These are phyloP conservation scores for Leptographium radiaticola DNA, from an alignment of 2,329 filamentous ascomycete species.

Conservation along the genomic window DNA sequence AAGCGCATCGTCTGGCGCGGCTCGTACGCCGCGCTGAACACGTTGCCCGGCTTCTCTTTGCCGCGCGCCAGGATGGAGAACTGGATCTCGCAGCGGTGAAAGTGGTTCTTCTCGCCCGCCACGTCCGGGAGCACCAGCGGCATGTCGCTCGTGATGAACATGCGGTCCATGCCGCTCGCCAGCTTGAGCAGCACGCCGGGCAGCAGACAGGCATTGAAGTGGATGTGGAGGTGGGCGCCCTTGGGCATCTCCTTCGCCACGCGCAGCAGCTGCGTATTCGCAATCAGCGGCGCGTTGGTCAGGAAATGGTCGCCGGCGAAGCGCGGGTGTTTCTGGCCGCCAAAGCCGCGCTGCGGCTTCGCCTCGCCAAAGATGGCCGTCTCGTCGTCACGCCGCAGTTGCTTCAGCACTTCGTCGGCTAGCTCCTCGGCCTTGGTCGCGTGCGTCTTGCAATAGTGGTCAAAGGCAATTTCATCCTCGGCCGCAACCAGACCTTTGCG, in stretches of 20 bases:
- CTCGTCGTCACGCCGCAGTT: slow-evolving; percentile 23
- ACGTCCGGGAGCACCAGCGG: slow-evolving; percentile 27
- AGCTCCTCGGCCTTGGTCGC: slow-evolving; percentile 22
- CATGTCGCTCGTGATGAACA: slow-evolving; percentile 55
- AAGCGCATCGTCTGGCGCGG: slow-evolving; percentile 28
- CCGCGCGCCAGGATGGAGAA: slow-evolving; percentile 37
- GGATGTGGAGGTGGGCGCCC: slow-evolving; percentile 59
- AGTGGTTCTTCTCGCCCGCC: slow-evolving; percentile 23
- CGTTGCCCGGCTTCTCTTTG: slow-evolving; percentile 20
- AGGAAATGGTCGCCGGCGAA: slow-evolving; percentile 45
- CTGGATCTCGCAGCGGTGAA: slow-evolving; percentile 44
- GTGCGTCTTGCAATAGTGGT: slow-evolving; percentile 20
- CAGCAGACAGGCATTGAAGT: slow-evolving; percentile 63
- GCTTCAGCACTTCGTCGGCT: slow-evolving; percentile 27
- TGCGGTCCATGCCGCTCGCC: slow-evolving; percentile 43
- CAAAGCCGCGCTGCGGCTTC: slow-evolving; percentile 21
- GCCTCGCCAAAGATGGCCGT: slow-evolving; percentile 22
- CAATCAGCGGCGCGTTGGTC: slow-evolving; percentile 39
- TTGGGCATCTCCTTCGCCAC: slow-evolving; percentile 53
- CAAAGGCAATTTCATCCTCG: slow-evolving; percentile 27
- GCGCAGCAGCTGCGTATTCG: slow-evolving; percentile 41
- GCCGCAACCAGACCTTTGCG: slow-evolving; percentile 18
- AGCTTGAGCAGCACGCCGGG: slow-evolving; percentile 44
- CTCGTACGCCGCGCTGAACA: slow-evolving; percentile 38
- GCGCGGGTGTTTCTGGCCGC: slow-evolving; percentile 29